Evolutionary conservation across 371 early-diverging fungal species (phyloP).

Genomic region (Mucor indicus): DNA sequence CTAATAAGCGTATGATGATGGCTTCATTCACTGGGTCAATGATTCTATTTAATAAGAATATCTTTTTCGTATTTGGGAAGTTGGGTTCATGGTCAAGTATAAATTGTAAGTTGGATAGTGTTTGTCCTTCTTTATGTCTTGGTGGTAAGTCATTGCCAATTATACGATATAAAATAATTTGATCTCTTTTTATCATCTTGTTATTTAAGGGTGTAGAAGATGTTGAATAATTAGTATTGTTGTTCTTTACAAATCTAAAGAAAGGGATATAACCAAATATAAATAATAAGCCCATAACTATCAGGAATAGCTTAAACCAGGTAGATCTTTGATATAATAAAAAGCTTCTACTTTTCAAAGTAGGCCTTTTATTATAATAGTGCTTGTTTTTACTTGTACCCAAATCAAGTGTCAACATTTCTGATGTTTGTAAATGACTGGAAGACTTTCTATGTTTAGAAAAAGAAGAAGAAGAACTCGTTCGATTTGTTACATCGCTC

Average conservation of each 20-base stretch:
- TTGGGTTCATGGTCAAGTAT: conserved; percentile 65
- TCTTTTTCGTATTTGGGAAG: conserved; percentile 60
- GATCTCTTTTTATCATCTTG: conserved; percentile 38
- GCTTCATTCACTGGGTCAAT: conserved; percentile 59
- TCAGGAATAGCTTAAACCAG: conserved; percentile 17
- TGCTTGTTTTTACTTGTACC: conserved; percentile 5
- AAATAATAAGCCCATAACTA: conserved; percentile 11
- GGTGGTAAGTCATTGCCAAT: conserved; percentile 74
- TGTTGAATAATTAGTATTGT: not conserved
- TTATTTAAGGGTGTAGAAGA: not conserved
- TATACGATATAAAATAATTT: conserved; percentile 63
- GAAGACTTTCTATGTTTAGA: conserved; percentile 19
- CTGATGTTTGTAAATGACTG: conserved; percentile 12
- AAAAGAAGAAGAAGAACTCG: conserved; percentile 11
- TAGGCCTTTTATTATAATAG: conserved; percentile 5
- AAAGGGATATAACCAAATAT: conserved; percentile 20
- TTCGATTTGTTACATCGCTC: conserved; percentile 12
- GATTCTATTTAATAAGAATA: conserved; percentile 69
- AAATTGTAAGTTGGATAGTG: conserved; percentile 63
- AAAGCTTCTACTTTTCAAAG: not conserved
- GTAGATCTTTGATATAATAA: conserved; percentile 7
- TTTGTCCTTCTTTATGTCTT: conserved; percentile 67
- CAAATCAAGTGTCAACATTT: conserved; percentile 21
- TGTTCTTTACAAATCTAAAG: conserved; percentile 11
- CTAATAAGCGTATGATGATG: conserved; percentile 54